Evolutionary conservation across 495 filamentous ascomycete genomes (phyloP), one percentile per base, ranked within the genome.

Genomic region (Melanomma pulvis-pyrius): DNA sequence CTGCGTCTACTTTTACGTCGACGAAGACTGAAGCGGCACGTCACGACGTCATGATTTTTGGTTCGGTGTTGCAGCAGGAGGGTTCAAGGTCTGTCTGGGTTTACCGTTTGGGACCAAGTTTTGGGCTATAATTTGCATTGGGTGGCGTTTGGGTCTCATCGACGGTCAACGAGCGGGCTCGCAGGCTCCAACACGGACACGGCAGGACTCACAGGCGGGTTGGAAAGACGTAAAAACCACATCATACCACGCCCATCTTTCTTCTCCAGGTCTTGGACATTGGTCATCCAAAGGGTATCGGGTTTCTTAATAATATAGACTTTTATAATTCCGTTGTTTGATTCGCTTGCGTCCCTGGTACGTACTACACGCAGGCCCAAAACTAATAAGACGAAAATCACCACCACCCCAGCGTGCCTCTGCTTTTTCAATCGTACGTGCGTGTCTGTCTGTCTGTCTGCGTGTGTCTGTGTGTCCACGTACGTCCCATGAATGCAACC

Each of bases 1-100:
- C 15, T 66, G 55, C 49, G 22, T 66, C 12, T 54, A 60, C 55
- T 59, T 30, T 11, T 53, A 53, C 32, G 55, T 54, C 12, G 44
- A 50, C 24, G 62, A 59, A 13, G 62, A 59, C 11, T 36, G 47
- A 57, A 5, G 19, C 12, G 39, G 25, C 12, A 11, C 6, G 28
- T 6, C 6, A 24, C 26, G 3, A 9, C 7, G 11, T 7, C 48
- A 26, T 51, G 9, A 29, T 25, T 51, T 29, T 25, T 9, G 22
- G 26, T 17, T 51, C 25, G 51, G 12, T 29, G 28, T 54, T 19
- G 48, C 2, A 19, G 51, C 25, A 9, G 12, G 51, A 11, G 24
- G 32, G 51, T 44, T 44, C 39, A n/a, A 11, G 17, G 39, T 3
- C 17, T 44, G 8, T n/a, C n/a, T n/a, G n/a, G 39, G 32, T 36